These are phyloP conservation scores for Saprolegnia parasitica DNA, from an alignment of 352 stramenopile genomes.

Conservation along the genomic window DNA sequence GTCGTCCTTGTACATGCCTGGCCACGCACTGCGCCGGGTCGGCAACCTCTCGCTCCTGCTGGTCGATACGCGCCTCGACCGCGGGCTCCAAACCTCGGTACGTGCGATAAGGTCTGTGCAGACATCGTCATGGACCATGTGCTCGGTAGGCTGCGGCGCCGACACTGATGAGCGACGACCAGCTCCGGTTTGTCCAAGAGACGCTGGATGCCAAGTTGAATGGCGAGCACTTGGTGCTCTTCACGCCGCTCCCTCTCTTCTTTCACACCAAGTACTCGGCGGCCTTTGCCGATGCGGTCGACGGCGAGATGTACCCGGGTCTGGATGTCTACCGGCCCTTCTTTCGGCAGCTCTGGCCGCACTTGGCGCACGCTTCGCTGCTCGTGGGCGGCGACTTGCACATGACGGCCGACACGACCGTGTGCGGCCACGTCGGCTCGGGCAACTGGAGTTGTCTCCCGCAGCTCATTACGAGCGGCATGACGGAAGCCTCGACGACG, in stretches of 20 bases:
- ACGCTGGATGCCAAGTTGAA: conserved; percentile 28
- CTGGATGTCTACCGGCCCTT: conserved; percentile 39
- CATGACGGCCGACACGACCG: conserved; percentile 44
- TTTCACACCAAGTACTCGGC: conserved; percentile 56
- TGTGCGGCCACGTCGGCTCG: conserved; percentile 34
- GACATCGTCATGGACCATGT: not conserved
- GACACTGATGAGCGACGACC: conserved; percentile 37
- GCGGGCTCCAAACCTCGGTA: conserved; percentile 37
- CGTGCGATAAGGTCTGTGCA: not conserved
- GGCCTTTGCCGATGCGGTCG: conserved; percentile 44
- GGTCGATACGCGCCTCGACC: conserved; percentile 58
- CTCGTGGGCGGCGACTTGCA: conserved; percentile 65
- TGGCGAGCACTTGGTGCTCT: conserved; percentile 38
- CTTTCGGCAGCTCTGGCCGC: conserved; percentile 36
- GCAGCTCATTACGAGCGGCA: conserved; percentile 61
- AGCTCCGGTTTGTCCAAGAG: conserved; percentile 30
- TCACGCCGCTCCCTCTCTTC: conserved; percentile 56
- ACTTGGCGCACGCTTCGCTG: conserved; percentile 32
- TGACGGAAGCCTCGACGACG: conserved; percentile 55
- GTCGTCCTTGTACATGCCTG: conserved; percentile 34
- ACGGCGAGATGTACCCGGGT: conserved; percentile 64
- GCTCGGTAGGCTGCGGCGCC: not conserved
- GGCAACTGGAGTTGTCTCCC: conserved; percentile 37
- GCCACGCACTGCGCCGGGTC: conserved; percentile 45
- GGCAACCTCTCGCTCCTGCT: conserved; percentile 52